Percentiles rank a stretch among this genome's conserved stretches.
Evolutionary conservation across 2,329 filamentous ascomycete genomes (phyloP).

Genomic region (Alternaria sp.): DNA sequence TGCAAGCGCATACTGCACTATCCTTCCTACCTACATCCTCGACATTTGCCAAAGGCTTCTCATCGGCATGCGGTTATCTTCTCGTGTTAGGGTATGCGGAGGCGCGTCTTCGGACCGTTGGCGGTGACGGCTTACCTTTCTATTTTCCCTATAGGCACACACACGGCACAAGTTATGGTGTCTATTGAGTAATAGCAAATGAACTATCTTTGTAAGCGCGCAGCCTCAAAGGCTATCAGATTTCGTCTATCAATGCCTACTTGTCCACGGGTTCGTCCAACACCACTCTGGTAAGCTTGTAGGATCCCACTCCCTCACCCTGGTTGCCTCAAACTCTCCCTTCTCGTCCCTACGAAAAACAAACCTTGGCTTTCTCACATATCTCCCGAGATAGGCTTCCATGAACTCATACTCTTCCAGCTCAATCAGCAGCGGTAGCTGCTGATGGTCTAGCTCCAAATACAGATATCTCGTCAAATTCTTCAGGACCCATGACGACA

Average conservation of each 20-base stretch:
- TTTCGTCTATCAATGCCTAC: not conserved
- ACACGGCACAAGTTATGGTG: not conserved
- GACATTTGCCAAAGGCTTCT: not conserved
- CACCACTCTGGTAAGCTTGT: constrained; percentile 1
- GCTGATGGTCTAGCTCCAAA: not conserved
- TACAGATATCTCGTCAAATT: constrained; percentile 5
- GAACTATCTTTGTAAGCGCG: not conserved
- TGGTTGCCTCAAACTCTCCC: not conserved
- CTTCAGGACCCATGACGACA: not conserved
- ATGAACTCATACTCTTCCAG: constrained; percentile 1
- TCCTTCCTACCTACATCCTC: not conserved
- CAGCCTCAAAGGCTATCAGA: not conserved
- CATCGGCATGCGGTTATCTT: not conserved
- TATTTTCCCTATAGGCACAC: not conserved
- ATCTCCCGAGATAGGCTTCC: not conserved
- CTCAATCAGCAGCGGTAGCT: not conserved
- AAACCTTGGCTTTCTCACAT: not conserved
- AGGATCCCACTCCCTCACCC: not conserved
- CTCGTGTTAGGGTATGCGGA: not conserved
- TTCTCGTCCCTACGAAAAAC: not conserved
- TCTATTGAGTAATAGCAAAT: not conserved
- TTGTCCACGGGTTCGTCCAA: not conserved
- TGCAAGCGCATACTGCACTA: not conserved
- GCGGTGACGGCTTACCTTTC: not conserved
- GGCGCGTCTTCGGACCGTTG: not conserved